Conservation (phyloP, 805 yeast genomes). For the Candida sonorensis region DNA sequence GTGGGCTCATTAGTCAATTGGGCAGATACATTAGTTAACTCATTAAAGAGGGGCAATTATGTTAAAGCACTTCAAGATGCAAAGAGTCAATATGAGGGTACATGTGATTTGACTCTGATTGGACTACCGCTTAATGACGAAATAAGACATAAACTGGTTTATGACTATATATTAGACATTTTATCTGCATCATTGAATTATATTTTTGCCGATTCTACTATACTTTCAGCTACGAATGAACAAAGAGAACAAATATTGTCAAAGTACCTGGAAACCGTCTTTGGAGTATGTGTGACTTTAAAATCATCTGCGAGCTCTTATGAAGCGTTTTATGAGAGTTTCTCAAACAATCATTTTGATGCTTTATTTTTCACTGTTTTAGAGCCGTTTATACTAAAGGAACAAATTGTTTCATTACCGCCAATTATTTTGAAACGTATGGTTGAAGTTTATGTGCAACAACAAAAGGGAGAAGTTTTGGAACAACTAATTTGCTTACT, state of each 20-base stretch:
- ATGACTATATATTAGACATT: conserved; percentile 49
- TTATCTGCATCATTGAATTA: conserved; percentile 45
- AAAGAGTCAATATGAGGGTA: conserved; percentile 44
- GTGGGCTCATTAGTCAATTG: conserved; percentile 60
- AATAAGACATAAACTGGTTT: conserved; percentile 41
- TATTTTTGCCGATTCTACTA: conserved; percentile 26
- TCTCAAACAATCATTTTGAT: conserved; percentile 27
- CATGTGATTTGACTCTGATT: conserved; percentile 39
- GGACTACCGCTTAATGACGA: conserved; percentile 48
- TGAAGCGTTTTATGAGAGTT: conserved; percentile 40
- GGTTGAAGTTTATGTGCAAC: conserved; percentile 41
- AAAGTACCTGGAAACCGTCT: conserved; percentile 29
- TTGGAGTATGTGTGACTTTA: conserved; percentile 35
- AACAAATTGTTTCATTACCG: conserved; percentile 43
- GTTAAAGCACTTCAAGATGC: conserved; percentile 52
- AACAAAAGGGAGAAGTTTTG: conserved; percentile 39
- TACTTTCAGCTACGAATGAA: conserved; percentile 2
- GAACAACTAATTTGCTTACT: conserved; percentile 66
- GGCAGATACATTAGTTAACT: conserved; percentile 54
- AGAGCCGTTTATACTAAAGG: conserved; percentile 43
- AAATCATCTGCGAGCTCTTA: conserved; percentile 29
- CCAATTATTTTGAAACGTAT: conserved; percentile 59
- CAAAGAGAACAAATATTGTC: conserved; percentile 17
- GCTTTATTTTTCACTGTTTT: conserved; percentile 44
- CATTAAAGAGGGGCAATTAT: conserved; percentile 43